Conservation (phyloP, 2,329 filamentous ascomycete genomes). For the Microcyclosporella mali region DNA sequence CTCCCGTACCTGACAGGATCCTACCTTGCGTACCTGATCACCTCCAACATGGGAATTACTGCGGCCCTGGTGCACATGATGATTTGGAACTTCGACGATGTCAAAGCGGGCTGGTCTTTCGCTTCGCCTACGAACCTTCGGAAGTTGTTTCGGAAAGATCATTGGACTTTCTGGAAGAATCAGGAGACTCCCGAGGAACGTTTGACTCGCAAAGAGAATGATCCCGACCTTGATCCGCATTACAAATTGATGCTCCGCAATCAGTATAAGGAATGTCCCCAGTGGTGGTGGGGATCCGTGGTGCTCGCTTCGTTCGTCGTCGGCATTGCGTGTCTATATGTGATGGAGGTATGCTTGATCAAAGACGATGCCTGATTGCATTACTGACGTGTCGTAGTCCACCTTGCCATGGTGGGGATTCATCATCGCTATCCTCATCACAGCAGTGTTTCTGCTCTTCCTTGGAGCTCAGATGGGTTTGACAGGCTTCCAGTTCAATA, state of each 20-base stretch:
- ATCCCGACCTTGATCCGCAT: slow-evolving; percentile 28
- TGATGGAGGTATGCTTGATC: slow-evolving; percentile 12
- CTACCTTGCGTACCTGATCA: slow-evolving; percentile 38
- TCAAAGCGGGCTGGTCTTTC: slow-evolving; percentile 34
- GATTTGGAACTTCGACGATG: slow-evolving; percentile 29
- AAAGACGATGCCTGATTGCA: neutral
- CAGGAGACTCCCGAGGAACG: slow-evolving; percentile 20
- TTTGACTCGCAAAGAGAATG: slow-evolving; percentile 16
- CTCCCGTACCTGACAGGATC: slow-evolving; percentile 38
- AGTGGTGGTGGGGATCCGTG: slow-evolving; percentile 29
- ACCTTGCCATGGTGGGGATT: slow-evolving; percentile 33
- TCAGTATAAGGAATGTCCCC: slow-evolving; percentile 26
- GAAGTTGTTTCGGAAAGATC: slow-evolving; percentile 13
- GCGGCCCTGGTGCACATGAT: slow-evolving; percentile 42
- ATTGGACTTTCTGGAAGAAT: slow-evolving; percentile 27
- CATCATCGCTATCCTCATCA: slow-evolving; percentile 22
- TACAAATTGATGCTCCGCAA: slow-evolving; percentile 31
- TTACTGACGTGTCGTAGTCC: slow-evolving; percentile 4
- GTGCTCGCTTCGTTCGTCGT: slow-evolving; percentile 20
- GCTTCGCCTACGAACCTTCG: slow-evolving; percentile 20
- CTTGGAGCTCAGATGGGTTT: slow-evolving; percentile 24
- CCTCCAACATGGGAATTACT: slow-evolving; percentile 43
- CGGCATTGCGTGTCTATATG: slow-evolving; percentile 25
- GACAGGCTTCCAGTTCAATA: slow-evolving; percentile 36
- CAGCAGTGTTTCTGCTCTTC: slow-evolving; percentile 22